A percentile compares a stretch with the other conserved stretches of the same genome.
Evolutionary conservation across 176 grass and related monocot genomes (phyloP).

Genomic region (Aegilops tauschii): DNA sequence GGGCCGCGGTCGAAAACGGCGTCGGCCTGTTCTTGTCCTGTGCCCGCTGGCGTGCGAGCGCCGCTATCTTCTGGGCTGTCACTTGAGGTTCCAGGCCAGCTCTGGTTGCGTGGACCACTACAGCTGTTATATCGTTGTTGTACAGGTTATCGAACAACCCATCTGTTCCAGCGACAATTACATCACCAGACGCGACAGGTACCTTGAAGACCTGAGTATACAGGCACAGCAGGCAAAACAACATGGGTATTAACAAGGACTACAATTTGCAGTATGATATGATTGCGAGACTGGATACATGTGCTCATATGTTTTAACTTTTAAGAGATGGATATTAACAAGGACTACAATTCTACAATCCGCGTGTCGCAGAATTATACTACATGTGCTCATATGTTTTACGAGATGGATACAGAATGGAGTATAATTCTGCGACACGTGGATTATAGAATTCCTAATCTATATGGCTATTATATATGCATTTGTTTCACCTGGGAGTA

Average conservation of each 20-base stretch:
- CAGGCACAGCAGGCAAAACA: not conserved
- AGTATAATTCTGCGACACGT: not conserved
- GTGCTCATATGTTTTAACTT: no score
- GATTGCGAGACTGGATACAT: not conserved
- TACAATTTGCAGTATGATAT: not conserved
- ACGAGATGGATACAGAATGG: not conserved
- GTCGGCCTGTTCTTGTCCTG: constrained; percentile 68
- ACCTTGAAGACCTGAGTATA: constrained; percentile 54
- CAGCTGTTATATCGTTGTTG: constrained; percentile 59
- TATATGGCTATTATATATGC: not conserved
- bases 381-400: not conserved
- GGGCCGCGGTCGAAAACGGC: constrained; percentile 60
- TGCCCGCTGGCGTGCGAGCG: constrained; percentile 63
- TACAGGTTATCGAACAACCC: constrained; percentile 75
- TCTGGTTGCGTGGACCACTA: constrained; percentile 59
- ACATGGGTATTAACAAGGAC: not conserved
- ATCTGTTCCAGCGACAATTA: constrained; percentile 65
- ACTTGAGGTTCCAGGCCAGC: constrained; percentile 56
- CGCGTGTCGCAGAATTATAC: no score
- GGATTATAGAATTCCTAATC: not conserved
- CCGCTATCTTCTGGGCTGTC: constrained; percentile 69
- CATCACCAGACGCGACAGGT: constrained; percentile 54
- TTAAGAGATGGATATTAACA: no score
- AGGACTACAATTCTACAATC: no score
- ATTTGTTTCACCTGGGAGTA: not conserved